These are phyloP conservation scores for Solanum rostratum DNA, from an alignment of 257 asterid species.

Conservation along the genomic window DNA sequence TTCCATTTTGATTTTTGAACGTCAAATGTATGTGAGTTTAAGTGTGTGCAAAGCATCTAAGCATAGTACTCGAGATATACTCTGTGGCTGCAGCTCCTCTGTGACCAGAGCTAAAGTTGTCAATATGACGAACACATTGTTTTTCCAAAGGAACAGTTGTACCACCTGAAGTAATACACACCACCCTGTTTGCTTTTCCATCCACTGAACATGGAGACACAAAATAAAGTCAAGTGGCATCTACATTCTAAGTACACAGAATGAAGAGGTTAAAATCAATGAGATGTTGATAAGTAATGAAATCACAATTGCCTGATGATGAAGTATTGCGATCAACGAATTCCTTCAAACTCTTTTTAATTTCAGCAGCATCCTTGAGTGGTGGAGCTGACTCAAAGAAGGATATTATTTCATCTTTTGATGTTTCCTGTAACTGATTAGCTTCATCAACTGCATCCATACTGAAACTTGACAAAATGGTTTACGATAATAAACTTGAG, in stretches of 20 bases:
- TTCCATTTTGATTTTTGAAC: conserved; percentile 1
- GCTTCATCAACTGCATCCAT: neutral
- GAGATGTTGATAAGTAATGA: neutral
- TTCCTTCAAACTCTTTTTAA: conserved; percentile 34
- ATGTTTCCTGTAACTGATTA: conserved; percentile 12
- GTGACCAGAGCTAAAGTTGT: conserved; percentile 92
- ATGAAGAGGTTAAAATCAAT: neutral
- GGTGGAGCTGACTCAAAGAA: conserved; percentile 86
- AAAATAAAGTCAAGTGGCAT: neutral
- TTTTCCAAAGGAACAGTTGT: conserved; percentile 91
- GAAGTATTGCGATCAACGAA: conserved; percentile 30
- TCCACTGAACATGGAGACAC: conserved; percentile 17
- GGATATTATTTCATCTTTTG: conserved; percentile 32
- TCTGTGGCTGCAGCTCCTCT: conserved; percentile 97
- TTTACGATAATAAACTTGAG: neutral
- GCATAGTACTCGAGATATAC: conserved; percentile 24
- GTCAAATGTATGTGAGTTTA: neutral
- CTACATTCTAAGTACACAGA: neutral
- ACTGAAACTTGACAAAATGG: neutral
- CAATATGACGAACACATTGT: conserved; percentile 80
- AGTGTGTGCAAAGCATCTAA: neutral
- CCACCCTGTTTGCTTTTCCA: conserved; percentile 45
- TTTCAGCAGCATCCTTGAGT: conserved; percentile 44
- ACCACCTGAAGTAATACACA: conserved; percentile 91
- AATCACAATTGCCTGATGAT: conserved; percentile 30